phyloP scores from a whole-genome alignment of 2,329 filamentous ascomycete species.

The Colletotrichum sp. region DNA sequence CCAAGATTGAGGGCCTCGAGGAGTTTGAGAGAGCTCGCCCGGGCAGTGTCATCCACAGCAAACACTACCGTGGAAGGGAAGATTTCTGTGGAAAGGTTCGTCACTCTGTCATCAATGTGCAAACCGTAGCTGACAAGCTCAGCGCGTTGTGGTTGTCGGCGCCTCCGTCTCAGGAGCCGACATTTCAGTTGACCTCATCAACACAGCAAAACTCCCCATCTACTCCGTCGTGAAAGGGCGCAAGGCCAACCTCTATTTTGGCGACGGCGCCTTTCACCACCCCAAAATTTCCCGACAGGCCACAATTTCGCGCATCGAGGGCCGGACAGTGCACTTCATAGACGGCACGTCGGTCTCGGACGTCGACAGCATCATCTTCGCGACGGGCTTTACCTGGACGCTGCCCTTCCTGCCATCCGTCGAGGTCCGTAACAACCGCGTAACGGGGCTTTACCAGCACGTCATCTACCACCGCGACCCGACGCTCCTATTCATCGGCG shows the following conservation, averaged over 20 bases:
- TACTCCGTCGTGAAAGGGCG: constrained; percentile 57
- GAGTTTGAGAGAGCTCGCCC: constrained; percentile 49
- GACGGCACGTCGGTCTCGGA: constrained; percentile 57
- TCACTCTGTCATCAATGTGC: not conserved
- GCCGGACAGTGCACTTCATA: constrained; percentile 57
- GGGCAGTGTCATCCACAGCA: constrained; percentile 60
- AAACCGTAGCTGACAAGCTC: not conserved
- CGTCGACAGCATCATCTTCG: constrained; percentile 69
- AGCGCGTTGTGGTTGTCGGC: constrained; percentile 67
- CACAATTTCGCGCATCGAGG: constrained; percentile 51
- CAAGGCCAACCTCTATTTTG: constrained; percentile 58
- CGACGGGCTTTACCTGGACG: constrained; percentile 70
- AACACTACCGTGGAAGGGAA: constrained; percentile 54
- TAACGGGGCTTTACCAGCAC: constrained; percentile 63
- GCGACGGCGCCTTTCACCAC: constrained; percentile 64
- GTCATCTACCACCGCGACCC: constrained; percentile 60
- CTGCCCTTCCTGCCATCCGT: constrained; percentile 64
- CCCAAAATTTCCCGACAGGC: constrained; percentile 53
- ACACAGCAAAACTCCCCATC: constrained; percentile 50
- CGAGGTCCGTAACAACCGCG: constrained; percentile 56
- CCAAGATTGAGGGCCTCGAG: constrained; percentile 52
- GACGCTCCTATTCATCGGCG: constrained; percentile 62
- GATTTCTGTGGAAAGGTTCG: constrained; percentile 50
- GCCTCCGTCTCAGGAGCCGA: constrained; percentile 70
- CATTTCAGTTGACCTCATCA: constrained; percentile 59